These are phyloP conservation scores for Escallonia herrerae DNA, from an alignment of 129 eudicot species.

Conservation along the genomic window DNA sequence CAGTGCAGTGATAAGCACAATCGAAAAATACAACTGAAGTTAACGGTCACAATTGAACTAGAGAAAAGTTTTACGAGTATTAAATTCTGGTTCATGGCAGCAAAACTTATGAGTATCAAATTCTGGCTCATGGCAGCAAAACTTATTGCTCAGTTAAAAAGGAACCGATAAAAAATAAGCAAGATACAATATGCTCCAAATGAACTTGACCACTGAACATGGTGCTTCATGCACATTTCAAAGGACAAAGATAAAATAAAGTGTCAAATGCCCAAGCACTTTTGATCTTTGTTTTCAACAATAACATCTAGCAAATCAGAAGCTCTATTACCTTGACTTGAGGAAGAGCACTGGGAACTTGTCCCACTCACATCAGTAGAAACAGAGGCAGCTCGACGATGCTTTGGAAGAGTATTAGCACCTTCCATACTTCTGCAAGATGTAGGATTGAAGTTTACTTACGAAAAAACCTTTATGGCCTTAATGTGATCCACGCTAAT, in stretches of 20 bases:
- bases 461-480: neutral
- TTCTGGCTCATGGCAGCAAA: no score
- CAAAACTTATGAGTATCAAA: no score
- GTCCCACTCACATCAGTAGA: conserved; percentile 56
- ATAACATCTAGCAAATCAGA: neutral
- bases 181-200: no score
- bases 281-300: neutral
- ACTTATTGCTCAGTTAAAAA: no score
- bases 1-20: no score
- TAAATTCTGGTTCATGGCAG: no score
- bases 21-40: no score
- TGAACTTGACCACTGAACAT: neutral
- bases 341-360: conserved; percentile 28
- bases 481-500: conserved; percentile 5
- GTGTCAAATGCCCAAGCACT: neutral
- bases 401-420: conserved; percentile 35
- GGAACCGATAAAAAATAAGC: no score
- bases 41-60: no score
- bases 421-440: conserved; percentile 39
- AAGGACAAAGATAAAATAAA: neutral
- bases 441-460: conserved; percentile 4
- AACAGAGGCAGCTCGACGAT: conserved; percentile 41
- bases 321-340: conserved; percentile 40
- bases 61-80: no score
- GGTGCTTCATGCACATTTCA: neutral